Base-by-base conservation (phyloP, 352 stramenopile genomes). In the Pelagophyceae sp. region DNA sequence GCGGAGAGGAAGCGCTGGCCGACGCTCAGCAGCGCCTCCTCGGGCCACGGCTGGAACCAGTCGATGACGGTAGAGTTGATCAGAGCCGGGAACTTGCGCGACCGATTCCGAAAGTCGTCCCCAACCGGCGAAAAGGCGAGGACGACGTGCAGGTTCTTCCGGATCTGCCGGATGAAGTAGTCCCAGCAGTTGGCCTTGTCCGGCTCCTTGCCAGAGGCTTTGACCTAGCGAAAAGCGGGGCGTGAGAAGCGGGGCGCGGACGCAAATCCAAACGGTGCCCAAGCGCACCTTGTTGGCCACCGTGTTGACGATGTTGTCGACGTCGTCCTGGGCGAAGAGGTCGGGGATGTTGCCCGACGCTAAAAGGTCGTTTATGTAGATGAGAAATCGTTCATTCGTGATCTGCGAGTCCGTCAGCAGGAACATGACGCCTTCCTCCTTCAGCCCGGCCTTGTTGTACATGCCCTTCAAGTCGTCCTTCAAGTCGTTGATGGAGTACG, bases 381-480 rank as follows among this genome's bases (percentile, higher is more conserved):
- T 95, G 25, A 98, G 83, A 82, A 98, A 98, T 51, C 95, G 91
- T 79, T 98, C 93, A 83, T 98, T 97, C 19, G 92, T 96, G 80
- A 98, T 97, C 81, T 98, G 92, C 1, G 88, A 94, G 79, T 98
- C 94, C 0, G 91, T 96, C 15, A 98, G 84, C 80, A 98, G 90
- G 79, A 98, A 97, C 61, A 97, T 91, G 40, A 97, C 84, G 1
- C 91, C 92, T 87, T 96, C 93, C 40, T 97, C 92, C 51, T 96
- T 94, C 37, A 98, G 83, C 3, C 87, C 92, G 78, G 96, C 90
- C 67, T 94, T 91, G 38, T 85, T 78, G 83, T 96, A 95, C 90
- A 97, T 96, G 76, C 89, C 91, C 65, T 94, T 93, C 72, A 98
- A 80, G 81, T 98, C 93, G 78, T 98, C 94, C 78, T 98, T 98